Evolutionary conservation across 2,329 filamentous ascomycete genomes (phyloP).

Genomic region (Claviceps purpurea): DNA sequence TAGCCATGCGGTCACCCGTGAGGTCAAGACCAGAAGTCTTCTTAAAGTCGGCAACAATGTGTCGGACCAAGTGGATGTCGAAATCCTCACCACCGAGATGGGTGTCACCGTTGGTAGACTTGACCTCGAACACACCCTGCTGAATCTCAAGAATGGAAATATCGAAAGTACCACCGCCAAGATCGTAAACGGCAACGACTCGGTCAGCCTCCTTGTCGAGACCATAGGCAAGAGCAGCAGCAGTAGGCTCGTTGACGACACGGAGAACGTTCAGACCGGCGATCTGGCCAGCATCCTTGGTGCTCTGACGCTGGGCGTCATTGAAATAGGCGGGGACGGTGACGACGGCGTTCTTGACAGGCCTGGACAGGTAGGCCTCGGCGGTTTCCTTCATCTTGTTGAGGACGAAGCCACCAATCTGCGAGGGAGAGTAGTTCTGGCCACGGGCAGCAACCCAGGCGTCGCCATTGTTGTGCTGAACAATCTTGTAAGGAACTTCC

Average conservation of each 20-base stretch:
- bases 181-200: constrained; percentile 89
- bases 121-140: constrained; percentile 96
- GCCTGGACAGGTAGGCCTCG: constrained; percentile 81
- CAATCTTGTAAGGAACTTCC: constrained; percentile 97
- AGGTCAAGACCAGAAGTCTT: constrained; percentile 87
- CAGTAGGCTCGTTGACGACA: constrained; percentile 96
- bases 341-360: constrained; percentile 89
- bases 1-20: constrained; percentile 87
- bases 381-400: constrained; percentile 99
- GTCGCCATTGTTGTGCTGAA: constrained; percentile 92
- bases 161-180: constrained; percentile 98
- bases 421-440: constrained; percentile 95
- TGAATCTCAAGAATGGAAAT: constrained; percentile 96
- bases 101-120: constrained; percentile 97
- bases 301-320: constrained; percentile 93
- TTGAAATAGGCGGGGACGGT: constrained; percentile 98
- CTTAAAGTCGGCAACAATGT: constrained; percentile 94
- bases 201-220: constrained; percentile 88
- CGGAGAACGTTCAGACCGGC: constrained; percentile 91
- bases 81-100: constrained; percentile 98
- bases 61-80: constrained; percentile 84
- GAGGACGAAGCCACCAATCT: constrained; percentile 91
- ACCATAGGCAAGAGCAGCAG: constrained; percentile 89
- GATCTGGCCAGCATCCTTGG: constrained; percentile 96
- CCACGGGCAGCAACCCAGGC: constrained; percentile 90